These are phyloP conservation scores for Grigorovia yakushimaensis DNA, from an alignment of 805 yeast species.

Conservation along the genomic window DNA sequence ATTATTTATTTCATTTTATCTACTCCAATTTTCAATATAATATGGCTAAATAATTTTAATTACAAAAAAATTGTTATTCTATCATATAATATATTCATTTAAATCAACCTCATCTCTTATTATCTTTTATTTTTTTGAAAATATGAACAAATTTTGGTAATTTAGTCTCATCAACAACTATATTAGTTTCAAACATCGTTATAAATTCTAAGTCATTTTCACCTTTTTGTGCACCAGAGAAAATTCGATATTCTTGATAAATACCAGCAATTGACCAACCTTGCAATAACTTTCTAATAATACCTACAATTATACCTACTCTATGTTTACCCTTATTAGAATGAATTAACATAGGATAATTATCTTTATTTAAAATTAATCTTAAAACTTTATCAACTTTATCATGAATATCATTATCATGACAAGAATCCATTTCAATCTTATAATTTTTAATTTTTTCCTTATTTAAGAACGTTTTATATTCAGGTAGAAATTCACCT, in stretches of 20 bases:
- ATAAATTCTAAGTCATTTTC: slow-evolving; percentile 86
- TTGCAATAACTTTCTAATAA: slow-evolving; percentile 74
- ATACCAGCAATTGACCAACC: slow-evolving; percentile 92
- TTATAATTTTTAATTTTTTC: slow-evolving; percentile 47
- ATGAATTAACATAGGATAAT: slow-evolving; percentile 82
- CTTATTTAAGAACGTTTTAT: slow-evolving; percentile 55
- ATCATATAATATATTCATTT: too few species aligned
- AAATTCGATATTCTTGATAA: slow-evolving; percentile 86
- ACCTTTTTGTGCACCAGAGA: slow-evolving; percentile 80
- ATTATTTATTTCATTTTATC: not conserved
- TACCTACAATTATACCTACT: slow-evolving; percentile 87
- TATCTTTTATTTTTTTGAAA: not conserved
- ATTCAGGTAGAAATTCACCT: slow-evolving; percentile 42
- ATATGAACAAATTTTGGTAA: slow-evolving; percentile 57
- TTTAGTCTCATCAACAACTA: slow-evolving; percentile 37
- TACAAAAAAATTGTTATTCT: too few species aligned
- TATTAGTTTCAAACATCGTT: slow-evolving; percentile 64
- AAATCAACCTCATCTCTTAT: not conserved
- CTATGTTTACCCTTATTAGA: slow-evolving; percentile 97
- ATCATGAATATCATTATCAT: slow-evolving; percentile 57
- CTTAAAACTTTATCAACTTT: slow-evolving; percentile 49
- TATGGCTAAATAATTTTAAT: not conserved
- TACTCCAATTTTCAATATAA: not conserved
- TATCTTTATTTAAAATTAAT: slow-evolving; percentile 49
- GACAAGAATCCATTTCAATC: slow-evolving; percentile 60